A percentile compares a stretch with the other conserved stretches of the same genome.
Evolutionary conservation across 805 yeast species (phyloP).

Genomic region (Starmerella apicola): DNA sequence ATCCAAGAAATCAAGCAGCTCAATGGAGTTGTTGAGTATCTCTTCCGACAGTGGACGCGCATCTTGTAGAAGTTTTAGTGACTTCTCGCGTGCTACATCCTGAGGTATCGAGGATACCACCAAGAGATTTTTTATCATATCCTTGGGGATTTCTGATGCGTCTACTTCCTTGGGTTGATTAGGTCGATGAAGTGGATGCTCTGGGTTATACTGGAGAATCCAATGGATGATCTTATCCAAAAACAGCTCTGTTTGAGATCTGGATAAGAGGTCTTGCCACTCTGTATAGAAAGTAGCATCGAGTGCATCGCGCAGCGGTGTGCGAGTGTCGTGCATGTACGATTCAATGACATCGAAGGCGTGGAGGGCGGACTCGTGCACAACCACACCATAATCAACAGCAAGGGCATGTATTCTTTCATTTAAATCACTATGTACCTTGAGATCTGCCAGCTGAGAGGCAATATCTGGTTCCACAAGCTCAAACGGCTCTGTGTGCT

Average conservation of each 20-base stretch:
- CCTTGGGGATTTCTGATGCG: background rate
- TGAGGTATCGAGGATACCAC: background rate
- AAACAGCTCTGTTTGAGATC: background rate
- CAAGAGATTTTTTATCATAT: background rate
- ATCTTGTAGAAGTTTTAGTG: background rate
- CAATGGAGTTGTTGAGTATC: background rate
- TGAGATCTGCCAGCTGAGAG: no score
- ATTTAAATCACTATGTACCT: no score
- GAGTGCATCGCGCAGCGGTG: background rate
- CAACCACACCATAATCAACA: background rate
- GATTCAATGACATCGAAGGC: background rate
- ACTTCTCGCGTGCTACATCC: background rate
- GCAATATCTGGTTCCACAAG: no score
- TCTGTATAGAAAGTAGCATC: background rate
- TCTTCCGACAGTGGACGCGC: background rate
- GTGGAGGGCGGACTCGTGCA: background rate
- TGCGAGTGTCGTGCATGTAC: background rate
- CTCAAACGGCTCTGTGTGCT: no score
- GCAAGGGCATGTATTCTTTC: background rate
- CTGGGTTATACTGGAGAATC: background rate
- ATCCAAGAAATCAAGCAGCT: background rate
- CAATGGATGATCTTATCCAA: conserved; percentile 1
- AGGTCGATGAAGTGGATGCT: no score
- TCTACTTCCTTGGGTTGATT: no score
- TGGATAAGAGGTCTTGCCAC: background rate